A percentile compares a stretch with the other conserved stretches of the same genome.
Evolutionary conservation across 176 grass and related monocot genomes (phyloP).

Genomic region (Eleusine coracana): DNA sequence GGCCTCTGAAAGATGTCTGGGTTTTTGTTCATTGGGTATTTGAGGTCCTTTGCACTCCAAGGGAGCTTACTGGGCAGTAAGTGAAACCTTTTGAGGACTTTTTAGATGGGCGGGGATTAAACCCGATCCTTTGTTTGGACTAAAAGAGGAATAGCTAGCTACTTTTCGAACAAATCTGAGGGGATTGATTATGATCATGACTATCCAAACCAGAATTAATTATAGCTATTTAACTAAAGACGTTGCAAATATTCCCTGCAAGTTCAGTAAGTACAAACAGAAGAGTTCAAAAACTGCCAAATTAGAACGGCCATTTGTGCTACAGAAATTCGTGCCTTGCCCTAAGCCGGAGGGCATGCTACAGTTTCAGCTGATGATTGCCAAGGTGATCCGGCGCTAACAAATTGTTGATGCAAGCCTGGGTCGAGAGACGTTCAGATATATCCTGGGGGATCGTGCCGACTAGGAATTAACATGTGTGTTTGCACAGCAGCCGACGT

Average conservation of each 20-base stretch:
- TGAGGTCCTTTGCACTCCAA: neutral
- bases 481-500: slow-evolving; percentile 48
- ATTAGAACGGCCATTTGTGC: neutral
- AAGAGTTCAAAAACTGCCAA: neutral
- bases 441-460: slow-evolving; percentile 10
- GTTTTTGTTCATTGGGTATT: neutral
- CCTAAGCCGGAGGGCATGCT: slow-evolving; percentile 43
- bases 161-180: neutral
- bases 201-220: neutral
- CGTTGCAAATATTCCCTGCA: neutral
- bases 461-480: slow-evolving; percentile 39
- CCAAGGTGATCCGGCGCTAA: neutral
- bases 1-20: slow-evolving; percentile 17
- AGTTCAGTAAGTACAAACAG: neutral
- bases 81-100: neutral
- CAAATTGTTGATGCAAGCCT: neutral
- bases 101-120: neutral
- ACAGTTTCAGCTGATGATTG: slow-evolving; percentile 36
- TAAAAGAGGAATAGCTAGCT: neutral
- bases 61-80: neutral
- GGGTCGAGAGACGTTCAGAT: neutral
- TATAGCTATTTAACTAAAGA: neutral
- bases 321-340: slow-evolving; percentile 30
- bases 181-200: neutral
- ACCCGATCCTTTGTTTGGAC: neutral